phyloP scores from a whole-genome alignment of 1,284 basidiomycete genomes.

The Omphalotus olearius region DNA sequence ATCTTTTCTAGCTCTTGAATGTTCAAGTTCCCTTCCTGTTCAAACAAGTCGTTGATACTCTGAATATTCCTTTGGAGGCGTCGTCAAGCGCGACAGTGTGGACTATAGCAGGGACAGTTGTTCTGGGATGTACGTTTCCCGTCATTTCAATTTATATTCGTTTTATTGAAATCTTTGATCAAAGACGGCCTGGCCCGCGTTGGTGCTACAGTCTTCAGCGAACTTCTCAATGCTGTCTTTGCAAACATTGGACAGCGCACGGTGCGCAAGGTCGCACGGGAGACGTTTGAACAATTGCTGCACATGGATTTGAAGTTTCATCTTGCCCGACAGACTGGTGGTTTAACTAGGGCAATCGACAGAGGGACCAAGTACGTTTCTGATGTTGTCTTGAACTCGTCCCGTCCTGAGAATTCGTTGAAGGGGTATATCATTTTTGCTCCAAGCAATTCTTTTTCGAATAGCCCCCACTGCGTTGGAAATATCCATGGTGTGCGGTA shows the following conservation, averaged over 20 bases:
- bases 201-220: conserved; percentile 85
- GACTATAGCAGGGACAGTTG: conserved; percentile 85
- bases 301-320: conserved; percentile 93
- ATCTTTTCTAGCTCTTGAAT: conserved; percentile 66
- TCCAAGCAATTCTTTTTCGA: conserved; percentile 93
- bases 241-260: conserved; percentile 95
- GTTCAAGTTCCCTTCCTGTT: conserved; percentile 97
- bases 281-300: conserved; percentile 92
- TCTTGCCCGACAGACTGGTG: conserved; percentile 91
- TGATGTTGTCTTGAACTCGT: conserved; percentile 5
- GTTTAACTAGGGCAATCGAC: conserved; percentile 94
- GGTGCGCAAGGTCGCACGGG: conserved; percentile 88
- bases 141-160: background rate
- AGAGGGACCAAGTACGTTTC: conserved; percentile 86
- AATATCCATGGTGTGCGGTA: conserved; percentile 96
- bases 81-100: conserved; percentile 80
- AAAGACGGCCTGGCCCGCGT: conserved; percentile 90
- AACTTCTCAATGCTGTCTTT: conserved; percentile 94
- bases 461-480: conserved; percentile 95
- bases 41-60: conserved; percentile 85
- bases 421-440: conserved; percentile 94
- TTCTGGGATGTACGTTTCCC: conserved; percentile 79
- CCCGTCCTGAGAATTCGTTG: background rate
- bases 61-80: conserved; percentile 73
- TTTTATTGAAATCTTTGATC: background rate